A percentile compares a stretch with the other conserved stretches of the same genome.
These are phyloP conservation scores for Microbotryum intermedium DNA, from an alignment of 1,284 basidiomycete species.

Conservation along the genomic window DNA sequence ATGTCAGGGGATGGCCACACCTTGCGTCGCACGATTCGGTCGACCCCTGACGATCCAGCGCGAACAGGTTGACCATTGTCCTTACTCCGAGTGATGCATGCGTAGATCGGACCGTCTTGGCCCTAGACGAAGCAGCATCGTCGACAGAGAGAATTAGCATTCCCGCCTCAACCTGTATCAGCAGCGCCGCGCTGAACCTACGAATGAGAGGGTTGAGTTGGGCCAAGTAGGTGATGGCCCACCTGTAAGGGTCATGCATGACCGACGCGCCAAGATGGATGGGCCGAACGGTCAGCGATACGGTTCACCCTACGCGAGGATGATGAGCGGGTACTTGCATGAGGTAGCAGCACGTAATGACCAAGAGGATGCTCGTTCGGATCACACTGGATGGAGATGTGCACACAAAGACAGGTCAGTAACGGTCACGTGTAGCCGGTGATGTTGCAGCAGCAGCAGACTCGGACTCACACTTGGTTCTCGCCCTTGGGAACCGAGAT, in stretches of 20 bases:
- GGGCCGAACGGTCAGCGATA: too few relatives aligned
- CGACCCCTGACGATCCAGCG: too few relatives aligned
- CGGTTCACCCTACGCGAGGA: too few relatives aligned
- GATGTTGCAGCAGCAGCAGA: constrained; percentile 5
- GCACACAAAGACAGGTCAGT: background rate
- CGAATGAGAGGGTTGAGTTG: constrained; percentile 82
- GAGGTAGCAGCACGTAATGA: constrained; percentile 72
- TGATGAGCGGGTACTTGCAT: constrained; percentile 46
- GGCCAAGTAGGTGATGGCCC: constrained; percentile 86
- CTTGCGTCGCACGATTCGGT: too few relatives aligned
- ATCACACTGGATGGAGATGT: constrained; percentile 53
- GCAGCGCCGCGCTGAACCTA: constrained; percentile 38
- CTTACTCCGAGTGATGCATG: too few relatives aligned
- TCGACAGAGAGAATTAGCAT: too few relatives aligned
- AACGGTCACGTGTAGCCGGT: background rate
- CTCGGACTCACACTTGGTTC: constrained; percentile 66
- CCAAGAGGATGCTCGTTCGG: constrained; percentile 65
- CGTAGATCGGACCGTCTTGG: too few relatives aligned
- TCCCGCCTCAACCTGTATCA: too few relatives aligned
- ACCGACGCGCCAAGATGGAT: background rate
- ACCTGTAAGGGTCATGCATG: constrained; percentile 41
- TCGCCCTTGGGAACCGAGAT: constrained; percentile 71
- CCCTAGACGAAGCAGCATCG: too few relatives aligned
- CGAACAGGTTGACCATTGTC: too few relatives aligned
- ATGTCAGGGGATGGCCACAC: too few relatives aligned